A percentile compares a stretch with the other conserved stretches of the same genome.
Conservation (phyloP, 768 basidiomycete species). For the Megacollybia marginata region DNA sequence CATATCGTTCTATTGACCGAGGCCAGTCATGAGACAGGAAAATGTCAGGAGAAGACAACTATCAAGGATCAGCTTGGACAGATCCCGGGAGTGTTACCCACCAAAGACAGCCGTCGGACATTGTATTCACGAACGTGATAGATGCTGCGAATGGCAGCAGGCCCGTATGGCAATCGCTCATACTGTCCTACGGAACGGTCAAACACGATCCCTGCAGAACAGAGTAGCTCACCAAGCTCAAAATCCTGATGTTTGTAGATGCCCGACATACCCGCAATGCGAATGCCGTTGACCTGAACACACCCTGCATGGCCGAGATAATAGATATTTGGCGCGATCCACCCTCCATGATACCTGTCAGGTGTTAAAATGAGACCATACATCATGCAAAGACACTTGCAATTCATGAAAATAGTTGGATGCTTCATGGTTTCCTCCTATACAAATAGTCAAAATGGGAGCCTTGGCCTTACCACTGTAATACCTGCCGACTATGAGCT, state of each 20-base stretch:
- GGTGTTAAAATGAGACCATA: constrained; percentile 7
- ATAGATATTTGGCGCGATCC: constrained; percentile 96
- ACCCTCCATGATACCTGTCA: constrained; percentile 86
- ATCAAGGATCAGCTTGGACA: neutral
- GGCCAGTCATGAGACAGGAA: constrained; percentile 99
- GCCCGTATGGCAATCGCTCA: constrained; percentile 79
- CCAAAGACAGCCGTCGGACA: constrained; percentile 69
- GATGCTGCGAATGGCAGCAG: constrained; percentile 64
- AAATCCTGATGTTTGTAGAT: constrained; percentile 84
- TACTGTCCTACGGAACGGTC: constrained; percentile 49
- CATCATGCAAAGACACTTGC: constrained; percentile 35
- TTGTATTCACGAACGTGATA: constrained; percentile 90
- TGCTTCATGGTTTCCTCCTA: constrained; percentile 97
- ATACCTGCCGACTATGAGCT: constrained; percentile 43
- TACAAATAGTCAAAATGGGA: constrained; percentile 84
- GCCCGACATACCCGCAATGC: constrained; percentile 87
- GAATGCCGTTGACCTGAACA: constrained; percentile 78
- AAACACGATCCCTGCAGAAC: neutral
- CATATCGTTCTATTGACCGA: constrained; percentile 71
- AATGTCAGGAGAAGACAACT: constrained; percentile 60
- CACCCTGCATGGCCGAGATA: constrained; percentile 91
- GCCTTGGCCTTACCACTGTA: constrained; percentile 80
- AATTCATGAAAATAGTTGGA: constrained; percentile 96
- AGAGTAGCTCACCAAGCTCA: constrained; percentile 39
- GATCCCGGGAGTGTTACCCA: constrained; percentile 20